A percentile compares a stretch with the other conserved stretches of the same genome.
These are phyloP conservation scores for Trichoderma guizhouense DNA, from an alignment of 2,329 filamentous ascomycete genomes.

Conservation along the genomic window DNA sequence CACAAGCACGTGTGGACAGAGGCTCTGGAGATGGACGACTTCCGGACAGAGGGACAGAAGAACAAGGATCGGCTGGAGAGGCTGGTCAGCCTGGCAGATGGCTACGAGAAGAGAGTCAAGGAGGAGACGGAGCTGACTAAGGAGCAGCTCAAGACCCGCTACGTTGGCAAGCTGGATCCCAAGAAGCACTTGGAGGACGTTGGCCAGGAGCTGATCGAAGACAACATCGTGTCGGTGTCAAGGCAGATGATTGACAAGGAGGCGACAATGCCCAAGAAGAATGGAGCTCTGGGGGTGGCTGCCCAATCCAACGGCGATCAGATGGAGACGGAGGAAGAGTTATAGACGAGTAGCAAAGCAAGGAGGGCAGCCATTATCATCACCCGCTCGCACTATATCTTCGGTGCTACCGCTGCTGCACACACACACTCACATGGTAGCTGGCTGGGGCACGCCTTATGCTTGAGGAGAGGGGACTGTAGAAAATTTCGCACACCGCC, in stretches of 20 bases:
- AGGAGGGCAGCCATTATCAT: constrained; percentile 17
- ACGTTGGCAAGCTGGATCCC: constrained; percentile 96
- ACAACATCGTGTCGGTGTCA: constrained; percentile 98
- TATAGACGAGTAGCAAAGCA: constrained; percentile 29
- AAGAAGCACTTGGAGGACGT: constrained; percentile 99
- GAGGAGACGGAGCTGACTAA: constrained; percentile 97
- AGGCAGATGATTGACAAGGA: constrained; percentile 99
- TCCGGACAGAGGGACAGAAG: constrained; percentile 75
- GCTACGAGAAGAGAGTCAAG: constrained; percentile 98
- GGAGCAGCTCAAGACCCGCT: constrained; percentile 97
- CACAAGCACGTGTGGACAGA: constrained; percentile 99
- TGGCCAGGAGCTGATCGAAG: constrained; percentile 93
- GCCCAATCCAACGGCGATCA: constrained; percentile 53
- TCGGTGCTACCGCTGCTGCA: background rate
- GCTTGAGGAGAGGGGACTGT: constrained; percentile 25
- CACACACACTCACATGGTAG: background rate
- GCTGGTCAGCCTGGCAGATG: constrained; percentile 84
- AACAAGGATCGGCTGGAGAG: constrained; percentile 88
- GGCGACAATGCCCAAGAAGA: constrained; percentile 80
- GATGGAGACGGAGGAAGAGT: constrained; percentile 63
- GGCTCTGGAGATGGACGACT: constrained; percentile 94
- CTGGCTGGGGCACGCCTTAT: constrained; percentile 19
- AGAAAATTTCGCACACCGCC: constrained; percentile 26
- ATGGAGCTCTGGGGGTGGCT: constrained; percentile 45
- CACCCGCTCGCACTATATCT: background rate